Evolutionary conservation across 192 early-diverging fungal genomes (phyloP).

Genomic region (Funneliformis geosporum): DNA sequence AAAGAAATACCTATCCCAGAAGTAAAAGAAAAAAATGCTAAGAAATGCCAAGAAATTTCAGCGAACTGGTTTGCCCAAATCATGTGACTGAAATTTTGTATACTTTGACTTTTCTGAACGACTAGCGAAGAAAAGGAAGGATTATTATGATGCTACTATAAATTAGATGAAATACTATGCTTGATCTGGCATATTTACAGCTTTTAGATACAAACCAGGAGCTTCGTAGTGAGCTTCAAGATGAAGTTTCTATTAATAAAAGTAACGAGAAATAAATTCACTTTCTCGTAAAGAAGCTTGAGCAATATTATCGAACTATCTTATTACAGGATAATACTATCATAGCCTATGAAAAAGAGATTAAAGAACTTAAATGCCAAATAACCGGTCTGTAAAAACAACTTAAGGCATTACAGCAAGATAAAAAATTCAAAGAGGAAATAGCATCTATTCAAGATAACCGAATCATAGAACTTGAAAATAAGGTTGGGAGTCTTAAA

Average conservation of each 20-base stretch:
- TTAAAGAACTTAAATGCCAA: not conserved
- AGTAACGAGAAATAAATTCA: slow-evolving; percentile 6
- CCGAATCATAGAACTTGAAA: too few species aligned
- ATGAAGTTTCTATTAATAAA: slow-evolving; percentile 1
- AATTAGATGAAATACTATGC: too few species aligned
- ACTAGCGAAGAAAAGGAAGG: too few species aligned
- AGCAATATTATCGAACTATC: slow-evolving; percentile 6
- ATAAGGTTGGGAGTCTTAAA: too few species aligned
- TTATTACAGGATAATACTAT: slow-evolving; percentile 14
- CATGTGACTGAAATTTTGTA: too few species aligned
- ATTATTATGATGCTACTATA: not conserved
- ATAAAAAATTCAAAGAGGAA: not conserved
- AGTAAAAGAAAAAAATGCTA: too few species aligned
- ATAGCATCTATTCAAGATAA: too few species aligned
- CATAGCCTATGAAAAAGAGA: not conserved
- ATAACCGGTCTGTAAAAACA: not conserved
- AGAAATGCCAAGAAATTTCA: too few species aligned
- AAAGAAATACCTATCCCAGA: too few species aligned
- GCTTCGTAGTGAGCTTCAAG: slow-evolving; percentile 2
- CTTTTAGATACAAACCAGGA: slow-evolving; percentile 1
- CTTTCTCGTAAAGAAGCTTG: not conserved
- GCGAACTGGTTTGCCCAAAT: too few species aligned
- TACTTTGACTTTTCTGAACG: too few species aligned
- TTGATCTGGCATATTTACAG: not conserved
- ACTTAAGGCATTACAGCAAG: not conserved